Conservation (phyloP, 1,139 yeast species). For the Pichia sp. region DNA sequence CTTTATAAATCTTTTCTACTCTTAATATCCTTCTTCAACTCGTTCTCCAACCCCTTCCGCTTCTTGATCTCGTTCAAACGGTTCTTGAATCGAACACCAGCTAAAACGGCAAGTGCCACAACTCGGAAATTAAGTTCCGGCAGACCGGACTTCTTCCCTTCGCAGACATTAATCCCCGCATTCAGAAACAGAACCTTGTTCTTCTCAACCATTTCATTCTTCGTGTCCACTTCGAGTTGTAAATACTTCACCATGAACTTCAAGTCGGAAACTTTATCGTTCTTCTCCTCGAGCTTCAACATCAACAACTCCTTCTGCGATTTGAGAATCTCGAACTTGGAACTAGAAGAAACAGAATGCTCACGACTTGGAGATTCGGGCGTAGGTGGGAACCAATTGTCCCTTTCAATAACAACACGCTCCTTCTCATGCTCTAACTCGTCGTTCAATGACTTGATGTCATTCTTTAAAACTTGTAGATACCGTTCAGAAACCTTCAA, state of each 20-base stretch:
- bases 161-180: slow-evolving; percentile 5
- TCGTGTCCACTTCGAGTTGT: slow-evolving; percentile 40
- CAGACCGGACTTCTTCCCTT: neutral
- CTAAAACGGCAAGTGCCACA: slow-evolving; percentile 54
- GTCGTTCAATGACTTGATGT: slow-evolving; percentile 5
- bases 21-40: slow-evolving; percentile 12
- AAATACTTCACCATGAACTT: slow-evolving; percentile 51
- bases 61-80: slow-evolving; percentile 21
- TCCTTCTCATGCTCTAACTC: slow-evolving; percentile 8
- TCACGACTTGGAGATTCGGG: slow-evolving; percentile 29
- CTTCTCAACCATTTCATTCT: slow-evolving; percentile 13
- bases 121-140: slow-evolving; percentile 34
- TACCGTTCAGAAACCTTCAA: slow-evolving; percentile 17
- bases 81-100: slow-evolving; percentile 50
- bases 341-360: too few species aligned
- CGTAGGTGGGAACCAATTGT: slow-evolving; percentile 25
- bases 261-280: slow-evolving; percentile 45
- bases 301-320: slow-evolving; percentile 26
- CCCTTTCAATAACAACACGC: neutral
- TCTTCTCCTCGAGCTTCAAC: slow-evolving; percentile 25
- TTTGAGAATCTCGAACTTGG: slow-evolving; percentile 18
- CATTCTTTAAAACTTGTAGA: slow-evolving; percentile 9
- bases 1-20: slow-evolving; percentile 1
- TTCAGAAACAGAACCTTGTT: slow-evolving; percentile 11
- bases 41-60: slow-evolving; percentile 17